Evolutionary conservation across 176 grass and related monocot species (phyloP).

Genomic region (Cenchrus purpureus): DNA sequence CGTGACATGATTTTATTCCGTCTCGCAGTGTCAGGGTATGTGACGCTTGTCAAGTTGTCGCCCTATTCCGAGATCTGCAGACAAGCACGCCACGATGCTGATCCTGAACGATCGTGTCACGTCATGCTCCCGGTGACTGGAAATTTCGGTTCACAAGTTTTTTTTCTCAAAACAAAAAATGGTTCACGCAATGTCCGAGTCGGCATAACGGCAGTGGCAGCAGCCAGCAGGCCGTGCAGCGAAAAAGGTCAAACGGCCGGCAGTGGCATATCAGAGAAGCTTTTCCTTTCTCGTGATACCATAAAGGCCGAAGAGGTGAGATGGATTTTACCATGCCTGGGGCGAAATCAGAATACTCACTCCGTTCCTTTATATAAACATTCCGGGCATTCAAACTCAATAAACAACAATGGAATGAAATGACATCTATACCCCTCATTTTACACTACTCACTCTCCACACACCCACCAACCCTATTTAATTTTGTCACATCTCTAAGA

Average conservation of each 20-base stretch:
- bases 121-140: not conserved
- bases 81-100: not conserved
- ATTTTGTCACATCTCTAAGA: no score
- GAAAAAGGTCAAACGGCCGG: slow-evolving; percentile 9
- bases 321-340: not conserved
- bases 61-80: not conserved
- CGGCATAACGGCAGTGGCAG: not conserved
- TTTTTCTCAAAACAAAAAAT: not conserved
- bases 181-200: slow-evolving; percentile 2
- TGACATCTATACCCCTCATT: no score
- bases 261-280: slow-evolving; percentile 7
- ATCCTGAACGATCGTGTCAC: slow-evolving; percentile 9
- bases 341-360: not conserved
- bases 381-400: no score
- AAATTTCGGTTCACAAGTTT: not conserved
- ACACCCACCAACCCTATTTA: no score
- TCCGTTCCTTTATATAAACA: no score
- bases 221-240: not conserved
- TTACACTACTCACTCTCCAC: no score
- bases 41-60: not conserved
- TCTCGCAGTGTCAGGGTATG: not conserved
- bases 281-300: slow-evolving; percentile 60
- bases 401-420: no score
- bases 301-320: slow-evolving; percentile 37
- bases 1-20: slow-evolving; percentile 32